phyloP scores from a whole-genome alignment of 306 rosid genomes.

The Canavalia gladiata region DNA sequence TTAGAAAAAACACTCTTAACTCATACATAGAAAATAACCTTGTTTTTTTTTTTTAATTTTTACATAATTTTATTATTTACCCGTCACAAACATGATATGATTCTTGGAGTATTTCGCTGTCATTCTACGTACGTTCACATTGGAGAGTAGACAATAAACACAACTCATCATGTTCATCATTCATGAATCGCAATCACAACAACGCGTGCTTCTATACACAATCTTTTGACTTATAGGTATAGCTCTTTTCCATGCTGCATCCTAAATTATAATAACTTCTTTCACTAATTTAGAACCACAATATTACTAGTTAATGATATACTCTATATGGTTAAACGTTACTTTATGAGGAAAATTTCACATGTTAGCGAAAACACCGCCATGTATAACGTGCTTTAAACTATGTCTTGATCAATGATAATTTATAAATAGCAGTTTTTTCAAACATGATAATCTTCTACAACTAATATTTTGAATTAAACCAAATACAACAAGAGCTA shows the following conservation, averaged over 20 bases:
- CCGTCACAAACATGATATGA: not conserved
- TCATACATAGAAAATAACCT: too few species aligned
- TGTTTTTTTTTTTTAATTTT: too few species aligned
- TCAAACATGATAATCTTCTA: not conserved
- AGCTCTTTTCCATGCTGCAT: not conserved
- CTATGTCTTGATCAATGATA: not conserved
- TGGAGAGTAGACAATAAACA: not conserved
- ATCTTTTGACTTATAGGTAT: slow-evolving; percentile 3
- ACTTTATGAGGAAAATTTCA: not conserved
- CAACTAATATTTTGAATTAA: not conserved
- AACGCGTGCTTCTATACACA: slow-evolving; percentile 1
- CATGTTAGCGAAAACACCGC: not conserved
- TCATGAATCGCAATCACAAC: not conserved
- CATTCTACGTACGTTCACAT: not conserved
- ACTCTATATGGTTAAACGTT: not conserved
- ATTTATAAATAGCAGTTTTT: not conserved
- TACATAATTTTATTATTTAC: not conserved
- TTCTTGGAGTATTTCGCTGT: not conserved
- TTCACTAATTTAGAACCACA: not conserved
- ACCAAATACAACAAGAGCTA: not conserved
- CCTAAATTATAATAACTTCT: not conserved
- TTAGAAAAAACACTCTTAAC: too few species aligned
- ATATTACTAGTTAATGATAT: not conserved
- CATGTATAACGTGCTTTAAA: not conserved
- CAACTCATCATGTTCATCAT: not conserved